Conservation (phyloP, 2,329 filamentous ascomycete species). For the Lasiodiplodia theobromae region DNA sequence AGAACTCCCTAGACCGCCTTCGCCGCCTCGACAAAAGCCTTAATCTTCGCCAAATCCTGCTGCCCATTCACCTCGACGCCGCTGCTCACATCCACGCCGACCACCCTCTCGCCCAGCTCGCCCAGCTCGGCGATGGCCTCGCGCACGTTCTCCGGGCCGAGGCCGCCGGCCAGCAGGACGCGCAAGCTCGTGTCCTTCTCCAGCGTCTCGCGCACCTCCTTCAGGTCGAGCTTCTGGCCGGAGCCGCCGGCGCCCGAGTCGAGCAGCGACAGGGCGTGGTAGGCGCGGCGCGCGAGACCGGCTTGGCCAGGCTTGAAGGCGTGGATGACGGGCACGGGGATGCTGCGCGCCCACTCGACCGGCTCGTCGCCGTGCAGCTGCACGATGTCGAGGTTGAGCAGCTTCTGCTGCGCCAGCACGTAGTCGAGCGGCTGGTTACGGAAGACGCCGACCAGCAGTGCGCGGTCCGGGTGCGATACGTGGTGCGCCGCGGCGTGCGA, state of each 20-base stretch:
- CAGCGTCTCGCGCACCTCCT: conserved; percentile 71
- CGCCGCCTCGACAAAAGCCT: conserved; percentile 77
- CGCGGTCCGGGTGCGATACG: conserved; percentile 63
- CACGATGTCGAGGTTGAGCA: conserved; percentile 82
- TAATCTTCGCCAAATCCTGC: conserved; percentile 83
- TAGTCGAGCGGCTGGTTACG: conserved; percentile 87
- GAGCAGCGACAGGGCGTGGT: conserved; percentile 82
- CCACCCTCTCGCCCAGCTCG: conserved; percentile 66
- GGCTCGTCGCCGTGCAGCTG: conserved; percentile 94
- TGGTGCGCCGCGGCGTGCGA: conserved; percentile 57
- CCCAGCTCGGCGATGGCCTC: conserved; percentile 70
- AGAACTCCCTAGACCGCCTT: conserved; percentile 45
- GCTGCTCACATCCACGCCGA: conserved; percentile 91
- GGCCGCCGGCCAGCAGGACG: conserved; percentile 83
- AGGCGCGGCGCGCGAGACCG: conserved; percentile 77
- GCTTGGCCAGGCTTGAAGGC: conserved; percentile 80
- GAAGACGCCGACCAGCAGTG: conserved; percentile 92
- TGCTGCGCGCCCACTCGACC: conserved; percentile 85
- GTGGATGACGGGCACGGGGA: conserved; percentile 90
- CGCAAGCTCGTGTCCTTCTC: conserved; percentile 72
- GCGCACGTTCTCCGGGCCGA: conserved; percentile 80
- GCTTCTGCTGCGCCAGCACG: conserved; percentile 77
- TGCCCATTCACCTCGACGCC: conserved; percentile 83
- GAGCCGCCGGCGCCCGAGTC: conserved; percentile 86
- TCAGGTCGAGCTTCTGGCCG: conserved; percentile 77